Percentiles rank a stretch among this genome's conserved stretches.
phyloP scores from a whole-genome alignment of 139 green algal genomes.

The Diplosphaera chodatii region DNA sequence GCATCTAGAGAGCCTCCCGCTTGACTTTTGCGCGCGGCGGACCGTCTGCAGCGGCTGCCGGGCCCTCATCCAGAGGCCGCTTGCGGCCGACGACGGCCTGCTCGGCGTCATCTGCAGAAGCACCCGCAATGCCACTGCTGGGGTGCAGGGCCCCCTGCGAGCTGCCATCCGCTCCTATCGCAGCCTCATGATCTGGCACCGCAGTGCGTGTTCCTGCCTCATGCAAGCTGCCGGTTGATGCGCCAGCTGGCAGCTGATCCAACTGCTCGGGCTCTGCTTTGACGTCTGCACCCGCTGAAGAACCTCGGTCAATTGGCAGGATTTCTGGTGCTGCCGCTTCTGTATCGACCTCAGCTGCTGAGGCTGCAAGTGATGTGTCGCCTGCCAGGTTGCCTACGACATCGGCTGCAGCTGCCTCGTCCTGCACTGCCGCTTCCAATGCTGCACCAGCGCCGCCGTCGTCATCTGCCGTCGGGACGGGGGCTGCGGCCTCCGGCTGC shows the following conservation, averaged over 20 bases:
- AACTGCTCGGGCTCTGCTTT: neutral
- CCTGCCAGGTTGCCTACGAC: neutral
- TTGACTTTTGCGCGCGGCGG: neutral
- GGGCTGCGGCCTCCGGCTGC: neutral
- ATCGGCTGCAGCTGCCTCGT: neutral
- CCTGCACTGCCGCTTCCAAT: neutral
- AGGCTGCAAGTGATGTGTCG: neutral
- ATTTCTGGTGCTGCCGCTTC: too few relatives aligned
- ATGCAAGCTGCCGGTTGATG: too few relatives aligned
- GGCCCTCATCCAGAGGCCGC: neutral
- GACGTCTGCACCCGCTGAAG: neutral
- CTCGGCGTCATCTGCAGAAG: neutral
- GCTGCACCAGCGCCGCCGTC: neutral
- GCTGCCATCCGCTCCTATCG: too few relatives aligned
- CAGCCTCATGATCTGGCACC: too few relatives aligned
- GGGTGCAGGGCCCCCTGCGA: too few relatives aligned
- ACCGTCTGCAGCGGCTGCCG: neutral
- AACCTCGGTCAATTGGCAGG: neutral
- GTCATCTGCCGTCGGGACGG: neutral
- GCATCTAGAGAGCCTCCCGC: neutral
- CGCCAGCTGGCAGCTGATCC: neutral
- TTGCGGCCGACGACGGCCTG: neutral
- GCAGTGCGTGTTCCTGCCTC: too few relatives aligned
- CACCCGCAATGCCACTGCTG: neutral
- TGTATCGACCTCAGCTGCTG: neutral